phyloP scores from a whole-genome alignment of 192 early-diverging fungal species.

The Backusella luteola region DNA sequence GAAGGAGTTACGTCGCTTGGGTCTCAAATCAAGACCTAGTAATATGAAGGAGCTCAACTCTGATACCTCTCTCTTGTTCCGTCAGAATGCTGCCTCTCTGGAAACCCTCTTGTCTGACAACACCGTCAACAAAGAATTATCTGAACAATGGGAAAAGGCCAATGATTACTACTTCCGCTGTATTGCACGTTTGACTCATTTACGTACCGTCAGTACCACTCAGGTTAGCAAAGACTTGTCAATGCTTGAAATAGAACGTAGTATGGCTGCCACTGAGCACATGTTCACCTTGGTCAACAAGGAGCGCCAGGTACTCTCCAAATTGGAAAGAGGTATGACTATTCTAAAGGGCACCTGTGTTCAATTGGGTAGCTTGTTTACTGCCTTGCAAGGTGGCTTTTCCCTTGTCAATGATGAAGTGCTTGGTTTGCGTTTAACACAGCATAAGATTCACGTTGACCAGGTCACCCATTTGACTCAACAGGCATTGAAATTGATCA shows the following conservation, averaged over 20 bases:
- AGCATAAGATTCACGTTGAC: slow-evolving; percentile 43
- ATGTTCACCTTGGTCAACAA: slow-evolving; percentile 59
- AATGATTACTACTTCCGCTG: slow-evolving; percentile 70
- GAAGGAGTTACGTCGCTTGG: slow-evolving; percentile 67
- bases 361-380: slow-evolving; percentile 21
- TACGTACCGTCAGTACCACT: slow-evolving; percentile 46
- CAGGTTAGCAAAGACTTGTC: slow-evolving; percentile 60
- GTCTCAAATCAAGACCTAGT: slow-evolving; percentile 44
- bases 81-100: slow-evolving; percentile 11
- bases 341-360: slow-evolving; percentile 27
- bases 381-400: neutral
- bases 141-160: slow-evolving; percentile 50
- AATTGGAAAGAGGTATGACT: slow-evolving; percentile 14
- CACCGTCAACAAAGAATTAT: slow-evolving; percentile 13
- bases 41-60: slow-evolving; percentile 27
- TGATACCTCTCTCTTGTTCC: slow-evolving; percentile 31
- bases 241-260: slow-evolving; percentile 60
- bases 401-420: slow-evolving; percentile 4
- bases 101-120: slow-evolving; percentile 18
- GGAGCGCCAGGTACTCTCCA: slow-evolving; percentile 40
- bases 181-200: slow-evolving; percentile 60
- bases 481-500: neutral
- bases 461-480: slow-evolving; percentile 32
- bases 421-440: slow-evolving; percentile 20
- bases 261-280: slow-evolving; percentile 65